Evolutionary conservation across 768 basidiomycete species (phyloP).

Genomic region (Calocybe gangraenosa): DNA sequence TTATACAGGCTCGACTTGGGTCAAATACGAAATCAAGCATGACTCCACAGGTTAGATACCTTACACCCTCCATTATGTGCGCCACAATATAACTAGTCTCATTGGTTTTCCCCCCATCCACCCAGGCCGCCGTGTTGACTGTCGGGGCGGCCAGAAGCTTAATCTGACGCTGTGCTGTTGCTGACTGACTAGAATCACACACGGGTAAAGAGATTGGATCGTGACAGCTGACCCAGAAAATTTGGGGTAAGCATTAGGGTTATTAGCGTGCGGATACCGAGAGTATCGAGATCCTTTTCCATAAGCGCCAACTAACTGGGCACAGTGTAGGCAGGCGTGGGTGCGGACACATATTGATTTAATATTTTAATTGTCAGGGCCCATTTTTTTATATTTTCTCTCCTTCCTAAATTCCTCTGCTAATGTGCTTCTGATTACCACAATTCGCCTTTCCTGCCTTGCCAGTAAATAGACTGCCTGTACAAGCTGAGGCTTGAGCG

Average conservation of each 20-base stretch:
- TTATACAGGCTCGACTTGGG: too few species aligned
- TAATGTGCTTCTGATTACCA: not conserved
- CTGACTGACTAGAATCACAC: not conserved
- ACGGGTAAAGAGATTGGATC: not conserved
- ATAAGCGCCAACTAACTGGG: conserved; percentile 7
- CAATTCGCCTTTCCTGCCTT: conserved; percentile 5
- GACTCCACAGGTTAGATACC: too few species aligned
- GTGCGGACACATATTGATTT: too few species aligned
- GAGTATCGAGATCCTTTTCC: conserved; percentile 34
- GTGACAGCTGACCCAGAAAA: conserved; percentile 20
- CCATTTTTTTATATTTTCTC: too few species aligned
- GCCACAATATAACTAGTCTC: conserved; percentile 10
- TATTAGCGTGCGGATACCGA: conserved; percentile 39
- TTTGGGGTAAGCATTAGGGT: conserved; percentile 44
- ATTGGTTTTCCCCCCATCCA: too few species aligned
- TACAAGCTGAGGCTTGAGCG: too few species aligned
- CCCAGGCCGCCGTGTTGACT: too few species aligned
- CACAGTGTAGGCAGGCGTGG: too few species aligned
- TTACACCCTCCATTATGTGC: conserved; percentile 7
- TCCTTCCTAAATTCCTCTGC: not conserved
- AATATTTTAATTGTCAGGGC: not conserved
- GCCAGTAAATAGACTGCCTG: not conserved
- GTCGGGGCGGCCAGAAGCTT: too few species aligned
- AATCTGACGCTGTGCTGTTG: too few species aligned
- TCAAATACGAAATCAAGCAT: too few species aligned